phyloP scores from a whole-genome alignment of 148 eudicot species.

The Polygonum aviculare region DNA sequence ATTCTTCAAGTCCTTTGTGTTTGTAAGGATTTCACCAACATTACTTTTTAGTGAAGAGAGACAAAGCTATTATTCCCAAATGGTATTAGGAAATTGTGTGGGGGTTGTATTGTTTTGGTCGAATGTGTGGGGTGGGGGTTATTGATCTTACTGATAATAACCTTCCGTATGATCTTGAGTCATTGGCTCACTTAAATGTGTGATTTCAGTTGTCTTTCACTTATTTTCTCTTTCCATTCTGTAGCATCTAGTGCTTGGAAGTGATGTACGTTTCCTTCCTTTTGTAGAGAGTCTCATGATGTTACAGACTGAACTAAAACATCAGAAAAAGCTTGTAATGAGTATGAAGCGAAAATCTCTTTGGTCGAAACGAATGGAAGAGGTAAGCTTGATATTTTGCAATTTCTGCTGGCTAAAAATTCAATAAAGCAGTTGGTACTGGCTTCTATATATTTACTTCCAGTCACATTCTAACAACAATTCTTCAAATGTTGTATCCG shows the following conservation, averaged over 20 bases:
- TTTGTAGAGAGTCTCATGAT: constrained; percentile 63
- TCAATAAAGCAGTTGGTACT: background rate
- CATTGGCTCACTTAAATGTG: background rate
- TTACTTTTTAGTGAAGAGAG: no score
- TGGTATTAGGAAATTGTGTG: background rate
- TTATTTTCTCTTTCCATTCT: background rate
- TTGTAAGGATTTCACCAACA: background rate
- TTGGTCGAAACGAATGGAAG: constrained; percentile 82
- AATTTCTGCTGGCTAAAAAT: background rate
- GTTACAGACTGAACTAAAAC: constrained; percentile 75
- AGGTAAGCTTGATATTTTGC: constrained; percentile 30
- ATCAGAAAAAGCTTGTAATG: constrained; percentile 70
- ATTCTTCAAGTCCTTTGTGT: background rate
- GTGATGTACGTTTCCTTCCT: constrained; percentile 2
- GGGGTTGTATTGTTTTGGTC: no score
- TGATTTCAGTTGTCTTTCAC: background rate
- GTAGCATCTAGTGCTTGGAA: background rate
- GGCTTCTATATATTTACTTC: background rate
- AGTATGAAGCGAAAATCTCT: constrained; percentile 88
- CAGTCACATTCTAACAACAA: constrained; percentile 1
- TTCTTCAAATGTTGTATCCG: background rate
- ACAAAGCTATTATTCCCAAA: background rate
- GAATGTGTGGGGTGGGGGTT: background rate
- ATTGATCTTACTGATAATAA: background rate
- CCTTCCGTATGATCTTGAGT: background rate